phyloP scores from a whole-genome alignment of 2,329 filamentous ascomycete species.

The Diaporthe sp. region DNA sequence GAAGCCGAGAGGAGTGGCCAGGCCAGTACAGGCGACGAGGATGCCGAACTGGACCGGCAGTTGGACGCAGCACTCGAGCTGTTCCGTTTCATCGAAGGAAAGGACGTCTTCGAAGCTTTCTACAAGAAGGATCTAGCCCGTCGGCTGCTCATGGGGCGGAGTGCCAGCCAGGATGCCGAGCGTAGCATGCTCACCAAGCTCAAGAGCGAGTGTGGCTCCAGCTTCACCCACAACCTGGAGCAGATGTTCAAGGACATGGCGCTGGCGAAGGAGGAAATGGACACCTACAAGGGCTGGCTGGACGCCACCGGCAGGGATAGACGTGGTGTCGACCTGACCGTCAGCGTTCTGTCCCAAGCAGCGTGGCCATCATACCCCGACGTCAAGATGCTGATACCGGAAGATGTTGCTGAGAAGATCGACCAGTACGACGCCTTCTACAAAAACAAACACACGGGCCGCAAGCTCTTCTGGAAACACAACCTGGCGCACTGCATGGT shows the following conservation, averaged over 20 bases:
- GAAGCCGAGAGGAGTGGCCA: constrained; percentile 73
- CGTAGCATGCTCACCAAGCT: constrained; percentile 94
- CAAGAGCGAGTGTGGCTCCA: constrained; percentile 92
- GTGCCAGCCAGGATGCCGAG: constrained; percentile 94
- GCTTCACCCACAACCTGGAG: constrained; percentile 96
- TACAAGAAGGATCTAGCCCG: constrained; percentile 98
- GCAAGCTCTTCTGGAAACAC: constrained; percentile 92
- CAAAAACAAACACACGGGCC: constrained; percentile 88
- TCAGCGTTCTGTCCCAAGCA: constrained; percentile 90
- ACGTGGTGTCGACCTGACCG: constrained; percentile 78
- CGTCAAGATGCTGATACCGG: constrained; percentile 75
- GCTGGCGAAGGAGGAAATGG: constrained; percentile 91
- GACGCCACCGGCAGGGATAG: constrained; percentile 62
- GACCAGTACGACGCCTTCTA: constrained; percentile 89
- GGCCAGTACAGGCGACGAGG: constrained; percentile 83
- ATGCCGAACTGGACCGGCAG: constrained; percentile 91
- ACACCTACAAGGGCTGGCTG: constrained; percentile 82
- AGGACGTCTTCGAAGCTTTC: constrained; percentile 98
- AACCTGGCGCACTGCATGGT: constrained; percentile 91
- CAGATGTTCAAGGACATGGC: constrained; percentile 99
- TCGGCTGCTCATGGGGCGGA: constrained; percentile 89
- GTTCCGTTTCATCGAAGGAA: constrained; percentile 97
- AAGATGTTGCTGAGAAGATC: constrained; percentile 81
- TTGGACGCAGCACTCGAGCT: constrained; percentile 93
- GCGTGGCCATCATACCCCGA: constrained; percentile 96